Base-by-base conservation (phyloP, 2,329 filamentous ascomycete species). In the Aspergillus chevalieri region DNA sequence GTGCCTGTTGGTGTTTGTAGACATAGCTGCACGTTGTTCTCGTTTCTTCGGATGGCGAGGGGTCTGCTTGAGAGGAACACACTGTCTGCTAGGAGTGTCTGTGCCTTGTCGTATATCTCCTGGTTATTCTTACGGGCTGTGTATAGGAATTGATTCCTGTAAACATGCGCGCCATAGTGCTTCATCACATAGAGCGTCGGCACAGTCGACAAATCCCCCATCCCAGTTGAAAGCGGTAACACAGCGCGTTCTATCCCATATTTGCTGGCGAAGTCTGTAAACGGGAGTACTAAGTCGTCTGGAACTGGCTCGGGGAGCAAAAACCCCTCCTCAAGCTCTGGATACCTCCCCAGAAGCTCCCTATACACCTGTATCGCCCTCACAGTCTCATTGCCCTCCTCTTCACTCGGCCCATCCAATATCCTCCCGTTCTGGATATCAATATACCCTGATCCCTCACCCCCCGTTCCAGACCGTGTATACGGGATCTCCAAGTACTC, bases 201-300 rank as follows among this genome's bases (percentile, higher is more conserved):
- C 24, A 47, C 51, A 3, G 49, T 19, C 2, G 56, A 52, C 28
- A 58, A 33, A 30, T 59, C 10, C 71, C 14, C 72, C 72, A 2
- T 75, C 55, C 2, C 75, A 77, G 46, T 76, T 67, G 15, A 67
- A 58, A 4, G 26, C 10, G 26, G 26, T 9, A 28, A 5, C 3
- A 80, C 59, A n/a, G 65, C 60, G 58, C 78, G 72, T 19, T 17
- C 19, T 2, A 39, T 19, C 19, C 36, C 36, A 57, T 79, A 78
- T 33, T 65, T 58, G 9, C 34, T 19, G 5, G 75, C 64, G 48
- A 79, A 79, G 3, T 76, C 65, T 17, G 72, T 69, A 49, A 75
- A 79, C 2, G 75, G 68, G 4, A 78, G 57, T 17, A 74, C 57
- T 2, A 81, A 61, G 39, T 78, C 76, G 26, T 69, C 64, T 0